Percentiles rank a stretch among this genome's conserved stretches.
phyloP scores from a whole-genome alignment of 129 eudicot species.

The Escallonia herrerae region DNA sequence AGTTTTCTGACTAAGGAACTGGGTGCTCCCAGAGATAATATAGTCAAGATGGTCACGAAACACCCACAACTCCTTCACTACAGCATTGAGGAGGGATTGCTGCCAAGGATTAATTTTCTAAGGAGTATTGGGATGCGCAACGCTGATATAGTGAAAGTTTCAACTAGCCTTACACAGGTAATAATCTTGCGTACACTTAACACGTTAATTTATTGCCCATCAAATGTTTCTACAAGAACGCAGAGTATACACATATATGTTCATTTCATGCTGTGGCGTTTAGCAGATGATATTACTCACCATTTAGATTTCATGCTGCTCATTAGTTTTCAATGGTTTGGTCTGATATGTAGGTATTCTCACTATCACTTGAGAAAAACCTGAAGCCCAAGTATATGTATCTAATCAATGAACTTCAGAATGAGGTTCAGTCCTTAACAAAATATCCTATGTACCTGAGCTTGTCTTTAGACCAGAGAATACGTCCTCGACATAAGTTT shows the following conservation, averaged over 20 bases:
- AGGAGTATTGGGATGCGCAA: slow-evolving; percentile 90
- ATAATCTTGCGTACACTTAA: too few species aligned
- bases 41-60: slow-evolving; percentile 86
- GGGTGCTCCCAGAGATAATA: slow-evolving; percentile 78
- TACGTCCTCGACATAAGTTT: slow-evolving; percentile 89
- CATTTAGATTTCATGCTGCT: not conserved
- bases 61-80: slow-evolving; percentile 97
- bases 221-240: too few species aligned
- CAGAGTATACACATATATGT: not conserved
- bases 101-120: slow-evolving; percentile 79
- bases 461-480: slow-evolving; percentile 86
- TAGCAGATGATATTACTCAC: not conserved
- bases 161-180: slow-evolving; percentile 92
- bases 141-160: slow-evolving; percentile 72
- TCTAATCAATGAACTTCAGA: slow-evolving; percentile 74
- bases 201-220: too few species aligned
- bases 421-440: slow-evolving; percentile 81
- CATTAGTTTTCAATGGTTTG: not conserved
- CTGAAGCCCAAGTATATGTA: slow-evolving; percentile 87
- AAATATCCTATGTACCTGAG: slow-evolving; percentile 92
- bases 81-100: slow-evolving; percentile 84
- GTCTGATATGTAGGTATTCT: slow-evolving; percentile 55
- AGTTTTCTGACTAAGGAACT: slow-evolving; percentile 69
- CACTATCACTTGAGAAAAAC: slow-evolving; percentile 84
- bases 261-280: not conserved